These are phyloP conservation scores for Crucibulum laeve DNA, from an alignment of 768 basidiomycete species.

Conservation along the genomic window DNA sequence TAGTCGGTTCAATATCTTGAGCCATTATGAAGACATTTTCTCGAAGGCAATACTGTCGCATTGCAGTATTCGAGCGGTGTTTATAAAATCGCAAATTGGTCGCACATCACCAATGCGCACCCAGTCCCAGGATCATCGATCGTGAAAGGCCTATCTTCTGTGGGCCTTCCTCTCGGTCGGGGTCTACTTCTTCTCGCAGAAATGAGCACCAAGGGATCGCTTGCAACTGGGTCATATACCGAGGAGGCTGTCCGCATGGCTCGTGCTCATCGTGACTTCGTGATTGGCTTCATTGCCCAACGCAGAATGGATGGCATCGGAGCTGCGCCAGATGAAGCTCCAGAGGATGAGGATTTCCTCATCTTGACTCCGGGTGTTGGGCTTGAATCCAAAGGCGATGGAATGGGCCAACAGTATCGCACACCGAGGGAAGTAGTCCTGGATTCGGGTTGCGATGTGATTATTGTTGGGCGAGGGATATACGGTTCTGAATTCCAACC, in stretches of 20 bases:
- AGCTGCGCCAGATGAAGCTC: slow-evolving; percentile 22
- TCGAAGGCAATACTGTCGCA: slow-evolving; percentile 88
- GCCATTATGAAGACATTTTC: slow-evolving; percentile 5
- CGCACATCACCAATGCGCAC: slow-evolving; percentile 97
- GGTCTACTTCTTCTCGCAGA: slow-evolving; percentile 91
- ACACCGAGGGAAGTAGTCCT: slow-evolving; percentile 82
- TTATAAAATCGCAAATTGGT: slow-evolving; percentile 92
- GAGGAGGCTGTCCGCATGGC: slow-evolving; percentile 86
- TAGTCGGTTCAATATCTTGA: not conserved
- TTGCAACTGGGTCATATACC: slow-evolving; percentile 83
- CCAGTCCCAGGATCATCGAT: slow-evolving; percentile 94
- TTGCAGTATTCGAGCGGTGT: slow-evolving; percentile 92
- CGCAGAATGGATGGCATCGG: slow-evolving; percentile 72
- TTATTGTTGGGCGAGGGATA: slow-evolving; percentile 95
- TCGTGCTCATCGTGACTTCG: slow-evolving; percentile 74
- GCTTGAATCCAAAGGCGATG: slow-evolving; percentile 72
- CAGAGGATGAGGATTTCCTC: slow-evolving; percentile 72
- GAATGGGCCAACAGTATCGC: slow-evolving; percentile 93
- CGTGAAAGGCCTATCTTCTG: slow-evolving; percentile 80
- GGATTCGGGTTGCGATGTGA: slow-evolving; percentile 86
- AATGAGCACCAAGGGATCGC: slow-evolving; percentile 89
- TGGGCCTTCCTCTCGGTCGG: slow-evolving; percentile 80
- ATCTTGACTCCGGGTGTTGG: slow-evolving; percentile 92
- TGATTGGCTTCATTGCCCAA: slow-evolving; percentile 96
- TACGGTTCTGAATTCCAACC: slow-evolving; percentile 61